Conservation (phyloP, 2,329 filamentous ascomycete genomes). For the Hymenoscyphus albidus region DNA sequence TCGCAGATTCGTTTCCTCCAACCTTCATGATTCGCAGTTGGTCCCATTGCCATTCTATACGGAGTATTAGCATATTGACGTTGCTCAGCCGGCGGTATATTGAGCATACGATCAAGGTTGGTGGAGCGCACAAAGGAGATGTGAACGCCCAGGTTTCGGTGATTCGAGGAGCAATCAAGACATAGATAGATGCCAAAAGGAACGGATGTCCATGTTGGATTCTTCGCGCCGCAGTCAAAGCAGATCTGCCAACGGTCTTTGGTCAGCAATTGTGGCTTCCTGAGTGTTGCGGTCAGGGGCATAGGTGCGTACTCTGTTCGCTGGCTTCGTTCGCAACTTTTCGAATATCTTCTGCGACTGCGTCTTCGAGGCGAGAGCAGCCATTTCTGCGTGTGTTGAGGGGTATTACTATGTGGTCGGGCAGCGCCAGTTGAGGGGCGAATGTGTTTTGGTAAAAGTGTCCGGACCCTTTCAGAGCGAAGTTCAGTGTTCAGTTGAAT, state of each 20-base stretch:
- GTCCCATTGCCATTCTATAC: slow-evolving; percentile 93
- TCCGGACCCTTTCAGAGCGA: slow-evolving; percentile 18
- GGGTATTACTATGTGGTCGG: neutral
- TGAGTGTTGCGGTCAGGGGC: slow-evolving; percentile 25
- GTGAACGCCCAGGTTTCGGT: slow-evolving; percentile 96
- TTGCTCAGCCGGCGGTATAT: slow-evolving; percentile 12
- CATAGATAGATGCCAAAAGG: slow-evolving; percentile 97
- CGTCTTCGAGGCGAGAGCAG: slow-evolving; percentile 74
- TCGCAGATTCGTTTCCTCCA: slow-evolving; percentile 94
- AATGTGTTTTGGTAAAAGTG: neutral
- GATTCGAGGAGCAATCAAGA: slow-evolving; percentile 94
- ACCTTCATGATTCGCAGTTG: slow-evolving; percentile 97
- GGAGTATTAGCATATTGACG: slow-evolving; percentile 25
- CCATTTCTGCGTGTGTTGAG: slow-evolving; percentile 48
- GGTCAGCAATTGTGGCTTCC: slow-evolving; percentile 19
- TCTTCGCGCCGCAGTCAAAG: slow-evolving; percentile 97
- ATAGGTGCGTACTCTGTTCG: slow-evolving; percentile 71
- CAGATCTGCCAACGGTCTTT: slow-evolving; percentile 63
- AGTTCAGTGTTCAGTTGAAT: neutral
- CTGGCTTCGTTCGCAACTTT: slow-evolving; percentile 89
- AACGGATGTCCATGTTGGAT: slow-evolving; percentile 97
- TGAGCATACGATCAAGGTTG: slow-evolving; percentile 87
- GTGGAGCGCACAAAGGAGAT: slow-evolving; percentile 99
- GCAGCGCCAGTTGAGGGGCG: neutral
- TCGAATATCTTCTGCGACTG: slow-evolving; percentile 97